Percentiles rank a stretch among this genome's conserved stretches.
Conservation (phyloP, 805 yeast species). For the Monosporozyma solicola region DNA sequence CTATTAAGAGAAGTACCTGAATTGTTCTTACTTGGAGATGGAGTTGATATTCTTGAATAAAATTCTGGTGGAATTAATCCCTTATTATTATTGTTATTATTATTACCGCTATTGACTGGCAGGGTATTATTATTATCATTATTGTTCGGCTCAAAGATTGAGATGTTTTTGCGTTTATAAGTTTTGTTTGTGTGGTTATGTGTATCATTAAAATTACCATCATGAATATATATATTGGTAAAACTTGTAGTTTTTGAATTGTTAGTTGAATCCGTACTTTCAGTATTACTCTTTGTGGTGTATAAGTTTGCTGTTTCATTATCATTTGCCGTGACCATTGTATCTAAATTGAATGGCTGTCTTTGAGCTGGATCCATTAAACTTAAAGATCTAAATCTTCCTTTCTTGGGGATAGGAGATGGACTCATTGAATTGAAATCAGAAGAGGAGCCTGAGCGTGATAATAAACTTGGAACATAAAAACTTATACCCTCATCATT, state of each 20-base stretch:
- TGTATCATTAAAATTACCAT: conserved; percentile 24
- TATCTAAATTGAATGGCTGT: conserved; percentile 15
- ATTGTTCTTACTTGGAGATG: conserved; percentile 26
- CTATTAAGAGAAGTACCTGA: conserved; percentile 21
- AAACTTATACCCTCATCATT: conserved; percentile 32
- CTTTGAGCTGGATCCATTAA: conserved; percentile 26
- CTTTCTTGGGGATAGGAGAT: conserved; percentile 7
- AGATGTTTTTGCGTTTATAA: not conserved
- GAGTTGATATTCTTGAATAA: conserved; percentile 28
- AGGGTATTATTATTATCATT: not conserved
- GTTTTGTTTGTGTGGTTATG: not conserved
- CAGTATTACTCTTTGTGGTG: not conserved
- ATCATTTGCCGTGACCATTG: not conserved
- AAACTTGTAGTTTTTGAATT: conserved; percentile 7
- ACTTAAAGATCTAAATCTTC: conserved; percentile 28
- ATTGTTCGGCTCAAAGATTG: not conserved
- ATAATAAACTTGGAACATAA: conserved; percentile 29
- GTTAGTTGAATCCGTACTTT: not conserved
- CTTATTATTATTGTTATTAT: conserved; percentile 1
- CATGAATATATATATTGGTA: conserved; percentile 29
- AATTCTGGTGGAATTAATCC: conserved; percentile 31
- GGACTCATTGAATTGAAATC: conserved; percentile 7
- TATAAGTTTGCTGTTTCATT: not conserved
- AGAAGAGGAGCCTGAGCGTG: conserved; percentile 20
- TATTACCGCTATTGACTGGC: not conserved